Base-by-base conservation (phyloP, 805 yeast genomes). In the Limtongia smithiae region DNA sequence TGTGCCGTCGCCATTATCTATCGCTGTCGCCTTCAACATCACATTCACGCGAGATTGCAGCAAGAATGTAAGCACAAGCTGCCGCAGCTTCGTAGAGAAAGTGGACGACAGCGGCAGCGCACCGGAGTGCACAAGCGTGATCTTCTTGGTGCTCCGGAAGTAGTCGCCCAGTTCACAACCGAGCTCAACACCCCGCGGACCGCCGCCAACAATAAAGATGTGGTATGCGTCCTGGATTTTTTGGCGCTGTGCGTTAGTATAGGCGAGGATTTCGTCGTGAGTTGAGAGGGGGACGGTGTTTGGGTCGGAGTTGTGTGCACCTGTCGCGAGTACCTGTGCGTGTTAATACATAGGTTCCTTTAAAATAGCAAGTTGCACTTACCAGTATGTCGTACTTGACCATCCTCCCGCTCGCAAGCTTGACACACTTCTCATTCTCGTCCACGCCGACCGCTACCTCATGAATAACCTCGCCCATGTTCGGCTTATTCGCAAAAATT, bases 151-250 rank as follows among this genome's bases (percentile, higher is more conserved):
- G 17, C 17, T 33, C 1, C 71, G 69, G 50, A 62, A 72, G 15
- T 60, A 57, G 38, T 59, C 65, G 41, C 68, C 74, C 38, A 77
- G 62, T 48, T 77, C 80, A 24, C 73, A 77, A 1, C 78, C 75
- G 24, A 72, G 63, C 58, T 77, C 80, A 37, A 75, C 70, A 1
- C 80, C 80, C 21, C 28, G 9, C 9, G 28, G 28, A 6, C 28
- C 28, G 28, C 28, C 28, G 4, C 81, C 81, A 45, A 75, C 70
- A 8, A 72, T 64, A 3, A 75, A 69, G 14, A 77, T 68, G 4
- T 58, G 63, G 5, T 71, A 60, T n/a, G 73, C 67, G 2, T 48
- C 36, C 11, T 60, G 62, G 38, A 77, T 67, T 14, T 62, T 60
- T 1, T 57, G 53, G 22, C 41, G 34, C 11, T 24, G 14, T 11